These are phyloP conservation scores for Leccinum aurantiacum DNA, from an alignment of 768 basidiomycete genomes.

Conservation along the genomic window DNA sequence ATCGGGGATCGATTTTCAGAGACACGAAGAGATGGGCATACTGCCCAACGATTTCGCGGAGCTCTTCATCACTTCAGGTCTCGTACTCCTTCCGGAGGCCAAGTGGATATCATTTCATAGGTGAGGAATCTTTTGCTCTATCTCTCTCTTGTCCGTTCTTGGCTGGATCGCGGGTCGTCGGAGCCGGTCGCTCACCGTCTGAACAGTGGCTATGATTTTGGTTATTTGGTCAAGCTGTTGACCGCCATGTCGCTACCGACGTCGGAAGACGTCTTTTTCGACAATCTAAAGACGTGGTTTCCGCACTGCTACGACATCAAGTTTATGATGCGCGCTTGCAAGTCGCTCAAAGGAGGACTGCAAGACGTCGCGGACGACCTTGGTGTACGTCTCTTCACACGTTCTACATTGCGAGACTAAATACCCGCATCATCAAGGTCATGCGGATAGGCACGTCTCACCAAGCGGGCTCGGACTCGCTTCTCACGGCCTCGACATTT, in stretches of 20 bases:
- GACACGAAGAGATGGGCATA: conserved; percentile 92
- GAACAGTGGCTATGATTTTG: conserved; percentile 95
- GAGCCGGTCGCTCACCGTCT: conserved; percentile 3
- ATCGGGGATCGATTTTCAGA: conserved; percentile 93
- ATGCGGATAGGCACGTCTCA: conserved; percentile 87
- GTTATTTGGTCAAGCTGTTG: conserved; percentile 94
- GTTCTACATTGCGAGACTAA: not conserved
- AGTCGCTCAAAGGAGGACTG: conserved; percentile 79
- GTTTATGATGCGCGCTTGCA: conserved; percentile 87
- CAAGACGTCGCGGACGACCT: conserved; percentile 97
- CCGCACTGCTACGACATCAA: conserved; percentile 98
- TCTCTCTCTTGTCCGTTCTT: not conserved
- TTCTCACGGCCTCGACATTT: conserved; percentile 90
- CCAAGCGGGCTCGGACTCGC: conserved; percentile 96
- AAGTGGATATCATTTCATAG: conserved; percentile 99
- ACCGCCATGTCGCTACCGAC: conserved; percentile 84
- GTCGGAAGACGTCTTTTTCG: conserved; percentile 88
- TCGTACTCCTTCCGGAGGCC: conserved; percentile 85
- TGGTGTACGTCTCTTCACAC: conserved; percentile 57
- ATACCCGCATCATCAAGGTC: conserved; percentile 48
- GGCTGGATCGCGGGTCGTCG: not conserved
- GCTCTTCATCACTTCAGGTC: conserved; percentile 92
- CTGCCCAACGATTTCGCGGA: conserved; percentile 94
- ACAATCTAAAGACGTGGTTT: conserved; percentile 87
- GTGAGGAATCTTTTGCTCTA: conserved; percentile 44